Evolutionary conservation across 1,139 yeast species (phyloP), one percentile per base, ranked within the genome.

Genomic region (Candida sp.): DNA sequence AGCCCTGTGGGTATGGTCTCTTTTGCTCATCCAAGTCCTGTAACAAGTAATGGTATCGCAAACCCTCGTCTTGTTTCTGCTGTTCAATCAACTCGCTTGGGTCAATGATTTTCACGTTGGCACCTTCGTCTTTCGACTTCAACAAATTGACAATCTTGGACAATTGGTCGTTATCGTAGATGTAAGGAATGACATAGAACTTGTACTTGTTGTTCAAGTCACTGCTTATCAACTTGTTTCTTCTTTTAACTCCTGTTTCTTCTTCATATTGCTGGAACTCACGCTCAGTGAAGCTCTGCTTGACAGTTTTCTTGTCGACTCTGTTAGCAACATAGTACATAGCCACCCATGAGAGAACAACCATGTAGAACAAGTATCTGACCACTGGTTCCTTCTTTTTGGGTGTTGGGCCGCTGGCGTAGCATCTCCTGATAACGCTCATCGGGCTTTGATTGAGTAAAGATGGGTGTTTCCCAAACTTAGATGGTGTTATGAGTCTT

Each of bases 261-360:
- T 73, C 67, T 56, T 84, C 87, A 53, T 74, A 73, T 47, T 74
- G 76, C 40, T 71, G 61, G 73, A 84, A 86, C 60, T 89, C 96
- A 51, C 78, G 78, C 58, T 85, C 90, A 8, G 85, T 73, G 56
- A 73, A 73, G 31, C 83, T 76, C 23, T 71, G 63, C 60, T 80
- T 81, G 25, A 83, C 83, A 42, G 56, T 63, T 56, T 76, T 80
- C 56, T 80, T 79, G 52, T 84, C 85, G n/a, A 86, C 75, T 30
- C 71, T 70, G 31, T 72, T 69, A 3, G 84, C 83, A 2, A 83
- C 85, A 55, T 77, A 73, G 48, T 74, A 81, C 55, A 88, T 78
- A 0, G 80, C 73, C 12, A 75, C 83, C 6, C 85, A 74, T 2
- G 88, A 81, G 11, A 80, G 63, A n/a, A 79, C 58, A 39, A 81